Percentiles rank a stretch among this genome's conserved stretches.
Evolutionary conservation across 495 filamentous ascomycete genomes (phyloP).

Genomic region (Aspergillus ellipticus): DNA sequence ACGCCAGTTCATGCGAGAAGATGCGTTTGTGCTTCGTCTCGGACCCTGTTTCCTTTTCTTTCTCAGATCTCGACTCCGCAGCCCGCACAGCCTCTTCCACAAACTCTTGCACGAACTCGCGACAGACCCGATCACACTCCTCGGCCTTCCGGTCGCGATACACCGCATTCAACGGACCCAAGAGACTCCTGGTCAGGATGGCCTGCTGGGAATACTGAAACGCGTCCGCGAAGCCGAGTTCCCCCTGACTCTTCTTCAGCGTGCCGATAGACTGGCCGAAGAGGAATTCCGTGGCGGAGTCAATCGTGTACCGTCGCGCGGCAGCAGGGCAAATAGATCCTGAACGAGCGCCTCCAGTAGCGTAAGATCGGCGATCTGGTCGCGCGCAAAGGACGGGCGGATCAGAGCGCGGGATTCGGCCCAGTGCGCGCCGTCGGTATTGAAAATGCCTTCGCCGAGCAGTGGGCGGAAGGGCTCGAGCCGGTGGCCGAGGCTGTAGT

Average conservation of each 20-base stretch:
- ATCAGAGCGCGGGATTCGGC: slow-evolving; percentile 52
- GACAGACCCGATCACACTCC: slow-evolving; percentile 33
- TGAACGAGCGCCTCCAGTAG: slow-evolving; percentile 37
- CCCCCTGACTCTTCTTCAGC: slow-evolving; percentile 34
- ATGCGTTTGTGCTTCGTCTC: too few species aligned
- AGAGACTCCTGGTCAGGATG: slow-evolving; percentile 25
- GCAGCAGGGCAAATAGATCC: slow-evolving; percentile 59
- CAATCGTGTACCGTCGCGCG: slow-evolving; percentile 61
- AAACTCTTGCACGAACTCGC: slow-evolving; percentile 49
- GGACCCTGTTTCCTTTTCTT: slow-evolving; percentile 23
- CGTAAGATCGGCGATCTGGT: slow-evolving; percentile 33
- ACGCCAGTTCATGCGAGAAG: slow-evolving; percentile 61
- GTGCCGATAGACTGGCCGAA: slow-evolving; percentile 54
- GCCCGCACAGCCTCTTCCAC: slow-evolving; percentile 44
- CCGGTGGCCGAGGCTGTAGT: slow-evolving; percentile 52
- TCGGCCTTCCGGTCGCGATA: slow-evolving; percentile 35
- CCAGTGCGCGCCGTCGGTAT: slow-evolving; percentile 66
- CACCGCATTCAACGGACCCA: slow-evolving; percentile 37
- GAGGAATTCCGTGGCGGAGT: slow-evolving; percentile 66
- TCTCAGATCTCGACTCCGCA: slow-evolving; percentile 32
- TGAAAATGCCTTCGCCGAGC: slow-evolving; percentile 65
- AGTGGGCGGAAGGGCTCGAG: slow-evolving; percentile 44
- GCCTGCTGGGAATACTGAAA: slow-evolving; percentile 44
- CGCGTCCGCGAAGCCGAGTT: slow-evolving; percentile 41
- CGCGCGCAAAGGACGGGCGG: slow-evolving; percentile 49